These are phyloP conservation scores for Niveomyces coronatus DNA, from an alignment of 2,329 filamentous ascomycete species.

Conservation along the genomic window DNA sequence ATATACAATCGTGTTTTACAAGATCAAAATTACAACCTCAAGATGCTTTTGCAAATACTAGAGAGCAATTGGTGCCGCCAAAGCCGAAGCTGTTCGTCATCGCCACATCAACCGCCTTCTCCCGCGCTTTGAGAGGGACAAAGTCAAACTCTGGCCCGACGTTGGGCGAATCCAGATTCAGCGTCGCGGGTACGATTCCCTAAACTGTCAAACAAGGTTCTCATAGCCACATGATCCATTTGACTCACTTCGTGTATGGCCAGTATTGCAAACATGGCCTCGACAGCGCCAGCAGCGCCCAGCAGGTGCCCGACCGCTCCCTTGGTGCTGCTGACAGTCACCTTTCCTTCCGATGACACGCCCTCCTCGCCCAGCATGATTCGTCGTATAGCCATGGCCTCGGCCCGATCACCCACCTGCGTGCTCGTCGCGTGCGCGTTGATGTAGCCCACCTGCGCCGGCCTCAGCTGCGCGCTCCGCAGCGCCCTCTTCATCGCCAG, in stretches of 20 bases:
- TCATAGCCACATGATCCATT: slow-evolving; percentile 3
- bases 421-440: slow-evolving; percentile 95
- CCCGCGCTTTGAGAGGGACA: slow-evolving; percentile 61
- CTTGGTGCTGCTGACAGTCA: slow-evolving; percentile 90
- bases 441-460: slow-evolving; percentile 72
- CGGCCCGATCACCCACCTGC: slow-evolving; percentile 72
- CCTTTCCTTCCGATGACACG: slow-evolving; percentile 44
- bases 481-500: slow-evolving; percentile 80
- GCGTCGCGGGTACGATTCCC: slow-evolving; percentile 78
- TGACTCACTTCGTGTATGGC: slow-evolving; percentile 63
- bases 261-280: slow-evolving; percentile 76
- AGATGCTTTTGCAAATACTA: slow-evolving; percentile 54
- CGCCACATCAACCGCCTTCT: slow-evolving; percentile 60
- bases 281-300: slow-evolving; percentile 82
- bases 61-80: slow-evolving; percentile 85
- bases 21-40: background rate
- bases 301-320: slow-evolving; percentile 86
- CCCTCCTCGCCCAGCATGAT: slow-evolving; percentile 69
- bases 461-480: slow-evolving; percentile 57
- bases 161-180: slow-evolving; percentile 64
- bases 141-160: slow-evolving; percentile 75
- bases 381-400: slow-evolving; percentile 70
- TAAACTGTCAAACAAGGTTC: slow-evolving; percentile 9
- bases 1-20: background rate
- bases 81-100: slow-evolving; percentile 97